These are phyloP conservation scores for Pseudocercospora musae DNA, from an alignment of 2,329 filamentous ascomycete genomes.

Conservation along the genomic window DNA sequence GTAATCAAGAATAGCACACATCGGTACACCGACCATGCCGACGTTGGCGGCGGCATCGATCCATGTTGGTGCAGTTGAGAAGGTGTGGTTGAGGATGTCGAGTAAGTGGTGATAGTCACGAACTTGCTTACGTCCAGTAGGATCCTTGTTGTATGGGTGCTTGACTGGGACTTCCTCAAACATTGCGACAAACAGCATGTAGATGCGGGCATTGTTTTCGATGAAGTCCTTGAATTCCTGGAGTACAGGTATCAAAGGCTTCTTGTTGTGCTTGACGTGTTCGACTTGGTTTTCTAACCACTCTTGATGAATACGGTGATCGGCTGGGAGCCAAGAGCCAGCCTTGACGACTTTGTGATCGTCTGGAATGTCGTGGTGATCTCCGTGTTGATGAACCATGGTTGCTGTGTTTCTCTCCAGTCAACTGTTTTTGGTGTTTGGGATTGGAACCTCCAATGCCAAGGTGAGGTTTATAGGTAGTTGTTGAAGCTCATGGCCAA, in stretches of 20 bases:
- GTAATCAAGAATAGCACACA: slow-evolving; percentile 58
- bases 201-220: slow-evolving; percentile 60
- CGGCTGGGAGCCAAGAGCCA: slow-evolving; percentile 62
- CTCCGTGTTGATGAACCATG: slow-evolving; percentile 32
- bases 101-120: slow-evolving; percentile 66
- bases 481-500: background rate
- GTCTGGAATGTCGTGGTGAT: slow-evolving; percentile 52
- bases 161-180: slow-evolving; percentile 60
- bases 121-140: slow-evolving; percentile 61
- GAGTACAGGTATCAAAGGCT: slow-evolving; percentile 58
- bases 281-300: slow-evolving; percentile 60
- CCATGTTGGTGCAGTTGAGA: slow-evolving; percentile 43
- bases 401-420: slow-evolving; percentile 1
- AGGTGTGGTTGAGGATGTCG: slow-evolving; percentile 58
- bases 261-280: slow-evolving; percentile 51
- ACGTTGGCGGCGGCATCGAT: slow-evolving; percentile 37
- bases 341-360: slow-evolving; percentile 47
- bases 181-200: slow-evolving; percentile 64
- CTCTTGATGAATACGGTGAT: slow-evolving; percentile 59
- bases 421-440: background rate
- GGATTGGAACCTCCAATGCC: background rate
- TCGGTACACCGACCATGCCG: slow-evolving; percentile 54
- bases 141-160: slow-evolving; percentile 59
- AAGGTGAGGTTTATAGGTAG: background rate
- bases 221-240: slow-evolving; percentile 65